A percentile compares a stretch with the other conserved stretches of the same genome.
Conservation (phyloP, 2,329 filamentous ascomycete species). For the Cadophora sp. region DNA sequence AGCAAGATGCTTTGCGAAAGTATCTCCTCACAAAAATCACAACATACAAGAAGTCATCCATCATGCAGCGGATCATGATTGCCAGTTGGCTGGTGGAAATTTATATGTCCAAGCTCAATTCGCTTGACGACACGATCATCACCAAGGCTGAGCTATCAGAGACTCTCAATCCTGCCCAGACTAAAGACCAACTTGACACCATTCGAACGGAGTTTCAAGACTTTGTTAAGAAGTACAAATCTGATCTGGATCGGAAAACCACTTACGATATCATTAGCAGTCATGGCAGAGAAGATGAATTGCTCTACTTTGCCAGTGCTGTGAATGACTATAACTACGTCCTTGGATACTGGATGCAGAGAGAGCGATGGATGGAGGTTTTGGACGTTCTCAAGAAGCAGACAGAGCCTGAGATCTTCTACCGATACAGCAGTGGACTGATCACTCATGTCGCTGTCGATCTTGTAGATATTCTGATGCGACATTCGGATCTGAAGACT, state of each 20-base stretch:
- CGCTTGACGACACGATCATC: constrained; percentile 90
- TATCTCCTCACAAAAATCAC: constrained; percentile 87
- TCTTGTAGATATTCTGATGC: constrained; percentile 93
- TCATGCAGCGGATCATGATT: constrained; percentile 96
- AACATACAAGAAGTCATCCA: constrained; percentile 79
- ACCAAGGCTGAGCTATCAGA: constrained; percentile 84
- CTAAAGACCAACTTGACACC: constrained; percentile 71
- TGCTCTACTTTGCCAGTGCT: constrained; percentile 88
- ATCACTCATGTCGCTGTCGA: constrained; percentile 88
- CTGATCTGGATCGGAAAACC: constrained; percentile 87
- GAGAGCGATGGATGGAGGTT: constrained; percentile 89
- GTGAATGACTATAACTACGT: constrained; percentile 95
- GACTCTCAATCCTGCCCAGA: constrained; percentile 72
- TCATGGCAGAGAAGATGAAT: constrained; percentile 90
- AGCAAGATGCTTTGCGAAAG: constrained; percentile 88
- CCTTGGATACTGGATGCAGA: constrained; percentile 94
- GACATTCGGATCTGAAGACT: constrained; percentile 83
- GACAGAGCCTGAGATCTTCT: constrained; percentile 91
- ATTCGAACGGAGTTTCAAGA: constrained; percentile 85
- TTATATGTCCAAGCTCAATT: constrained; percentile 97
- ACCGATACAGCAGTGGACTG: constrained; percentile 95
- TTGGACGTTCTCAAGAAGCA: constrained; percentile 91
- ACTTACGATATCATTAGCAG: constrained; percentile 96
- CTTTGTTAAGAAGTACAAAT: constrained; percentile 84
- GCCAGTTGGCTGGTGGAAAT: constrained; percentile 94